Conservation (phyloP, 768 basidiomycete species). For the Coprinellus micaceus region DNA sequence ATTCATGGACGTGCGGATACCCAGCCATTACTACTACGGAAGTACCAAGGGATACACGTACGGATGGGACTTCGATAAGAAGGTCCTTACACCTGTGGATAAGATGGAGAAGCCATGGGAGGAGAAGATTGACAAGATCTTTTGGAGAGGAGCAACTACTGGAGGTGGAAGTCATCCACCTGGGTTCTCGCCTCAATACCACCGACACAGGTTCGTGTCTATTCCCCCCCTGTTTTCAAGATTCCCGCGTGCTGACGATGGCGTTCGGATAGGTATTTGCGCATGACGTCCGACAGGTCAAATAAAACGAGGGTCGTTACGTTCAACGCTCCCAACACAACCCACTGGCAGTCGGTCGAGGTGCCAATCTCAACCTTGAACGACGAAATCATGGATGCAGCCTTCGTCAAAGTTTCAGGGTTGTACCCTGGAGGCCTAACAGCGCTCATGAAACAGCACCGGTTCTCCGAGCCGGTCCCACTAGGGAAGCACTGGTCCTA, state of each 20-base stretch:
- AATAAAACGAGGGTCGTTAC: constrained; percentile 32
- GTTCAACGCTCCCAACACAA: constrained; percentile 13
- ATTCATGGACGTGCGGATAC: constrained; percentile 88
- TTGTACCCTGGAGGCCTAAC: constrained; percentile 71
- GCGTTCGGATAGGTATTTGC: constrained; percentile 56
- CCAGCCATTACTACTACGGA: constrained; percentile 94
- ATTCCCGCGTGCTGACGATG: too few species aligned
- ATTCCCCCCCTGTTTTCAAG: constrained; percentile 1
- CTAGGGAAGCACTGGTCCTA: constrained; percentile 88
- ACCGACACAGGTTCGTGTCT: constrained; percentile 67
- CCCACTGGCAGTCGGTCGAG: constrained; percentile 1
- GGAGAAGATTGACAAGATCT: constrained; percentile 79
- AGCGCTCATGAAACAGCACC: constrained; percentile 55
- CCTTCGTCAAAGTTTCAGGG: constrained; percentile 68
- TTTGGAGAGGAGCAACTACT: constrained; percentile 95
- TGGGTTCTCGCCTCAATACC: constrained; percentile 79
- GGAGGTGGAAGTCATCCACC: constrained; percentile 88
- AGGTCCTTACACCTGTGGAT: constrained; percentile 73
- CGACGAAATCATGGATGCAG: constrained; percentile 75
- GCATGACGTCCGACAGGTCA: constrained; percentile 64
- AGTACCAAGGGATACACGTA: constrained; percentile 82
- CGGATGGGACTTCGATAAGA: constrained; percentile 79
- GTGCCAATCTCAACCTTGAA: constrained; percentile 43
- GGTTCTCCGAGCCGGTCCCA: constrained; percentile 72
- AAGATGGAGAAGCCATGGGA: constrained; percentile 89